Evolutionary conservation across 352 stramenopile genomes (phyloP).

Genomic region (Pythium phragmiticola): DNA sequence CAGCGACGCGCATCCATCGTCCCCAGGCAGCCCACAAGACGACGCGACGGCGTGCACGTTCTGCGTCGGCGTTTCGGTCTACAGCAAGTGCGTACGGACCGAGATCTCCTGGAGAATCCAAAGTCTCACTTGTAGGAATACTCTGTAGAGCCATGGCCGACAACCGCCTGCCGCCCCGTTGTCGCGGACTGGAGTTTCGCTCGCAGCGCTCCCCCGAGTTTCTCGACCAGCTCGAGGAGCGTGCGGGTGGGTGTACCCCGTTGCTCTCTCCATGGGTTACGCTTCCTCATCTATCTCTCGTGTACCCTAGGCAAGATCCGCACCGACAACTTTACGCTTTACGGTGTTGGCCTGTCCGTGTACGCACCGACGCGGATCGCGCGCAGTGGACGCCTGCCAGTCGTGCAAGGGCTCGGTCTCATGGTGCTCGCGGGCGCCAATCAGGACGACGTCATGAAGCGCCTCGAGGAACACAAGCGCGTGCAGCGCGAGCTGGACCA

Average conservation of each 20-base stretch:
- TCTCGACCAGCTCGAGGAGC: constrained; percentile 45
- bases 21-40: not conserved
- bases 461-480: constrained; percentile 65
- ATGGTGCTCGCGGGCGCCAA: constrained; percentile 45
- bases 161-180: constrained; percentile 42
- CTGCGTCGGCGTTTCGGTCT: constrained; percentile 63
- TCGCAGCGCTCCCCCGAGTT: constrained; percentile 37
- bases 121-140: not conserved
- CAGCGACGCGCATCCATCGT: not conserved
- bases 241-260: constrained; percentile 34
- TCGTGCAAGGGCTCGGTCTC: constrained; percentile 50
- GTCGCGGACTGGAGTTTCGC: constrained; percentile 52
- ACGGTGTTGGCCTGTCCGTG: constrained; percentile 58
- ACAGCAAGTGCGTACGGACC: constrained; percentile 54
- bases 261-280: not conserved
- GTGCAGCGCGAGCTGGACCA: constrained; percentile 49
- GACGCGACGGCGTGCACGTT: constrained; percentile 36
- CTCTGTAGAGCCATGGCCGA: constrained; percentile 53
- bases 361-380: constrained; percentile 64
- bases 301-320: constrained; percentile 33
- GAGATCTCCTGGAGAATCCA: not conserved
- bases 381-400: constrained; percentile 50
- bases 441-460: constrained; percentile 52
- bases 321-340: constrained; percentile 54
- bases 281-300: not conserved